Percentiles rank a stretch among this genome's conserved stretches.
Conservation (phyloP, 352 stramenopile species). For the Albugo candida region DNA sequence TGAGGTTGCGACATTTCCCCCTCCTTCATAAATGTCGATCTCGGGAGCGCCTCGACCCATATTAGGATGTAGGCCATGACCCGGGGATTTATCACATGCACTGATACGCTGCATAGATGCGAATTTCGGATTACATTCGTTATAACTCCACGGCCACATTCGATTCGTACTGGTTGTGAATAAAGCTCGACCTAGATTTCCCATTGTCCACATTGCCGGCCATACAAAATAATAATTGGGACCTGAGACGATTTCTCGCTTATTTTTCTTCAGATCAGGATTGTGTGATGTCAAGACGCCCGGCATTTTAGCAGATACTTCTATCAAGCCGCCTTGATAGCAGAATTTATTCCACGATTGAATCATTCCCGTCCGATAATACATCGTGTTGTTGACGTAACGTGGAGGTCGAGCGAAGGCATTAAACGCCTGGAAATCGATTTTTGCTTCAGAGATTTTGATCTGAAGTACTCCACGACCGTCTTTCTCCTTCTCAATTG, state of each 20-base stretch:
- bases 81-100: slow-evolving; percentile 69
- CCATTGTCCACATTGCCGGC: slow-evolving; percentile 79
- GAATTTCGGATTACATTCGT: slow-evolving; percentile 51
- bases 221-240: slow-evolving; percentile 19
- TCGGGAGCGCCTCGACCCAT: slow-evolving; percentile 77
- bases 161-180: slow-evolving; percentile 62
- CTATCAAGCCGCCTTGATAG: slow-evolving; percentile 83
- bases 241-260: not conserved
- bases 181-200: slow-evolving; percentile 71
- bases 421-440: slow-evolving; percentile 48
- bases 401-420: slow-evolving; percentile 27
- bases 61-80: slow-evolving; percentile 74
- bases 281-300: slow-evolving; percentile 19
- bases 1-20: slow-evolving; percentile 54
- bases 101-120: slow-evolving; percentile 70
- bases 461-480: slow-evolving; percentile 36
- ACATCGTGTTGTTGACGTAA: slow-evolving; percentile 23
- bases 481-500: slow-evolving; percentile 24
- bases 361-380: slow-evolving; percentile 49
- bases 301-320: slow-evolving; percentile 54
- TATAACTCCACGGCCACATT: slow-evolving; percentile 80
- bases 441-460: slow-evolving; percentile 27
- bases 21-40: slow-evolving; percentile 87
- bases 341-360: slow-evolving; percentile 92
- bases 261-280: slow-evolving; percentile 10